Base-by-base conservation (phyloP, 148 eudicot species). In the Chenopodium quinoa region DNA sequence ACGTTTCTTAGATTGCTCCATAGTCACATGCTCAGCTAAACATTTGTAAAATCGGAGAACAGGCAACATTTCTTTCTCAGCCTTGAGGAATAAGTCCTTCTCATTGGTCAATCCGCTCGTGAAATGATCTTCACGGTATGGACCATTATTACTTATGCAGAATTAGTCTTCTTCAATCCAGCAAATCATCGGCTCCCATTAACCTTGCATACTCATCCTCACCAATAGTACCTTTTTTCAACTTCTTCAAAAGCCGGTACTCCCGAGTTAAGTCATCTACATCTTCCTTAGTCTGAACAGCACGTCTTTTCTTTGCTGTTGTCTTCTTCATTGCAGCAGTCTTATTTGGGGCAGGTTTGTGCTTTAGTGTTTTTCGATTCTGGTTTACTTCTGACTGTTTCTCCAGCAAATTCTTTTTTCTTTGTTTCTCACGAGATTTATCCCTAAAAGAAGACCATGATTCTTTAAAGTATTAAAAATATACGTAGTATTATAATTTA, bases 361-460 rank as follows among this genome's bases (percentile, higher is more conserved):
- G 86, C 87, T 89, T 93, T 60, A 65, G 82, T 13, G 79, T 83
- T 56, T 79, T 88, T 54, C 72, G 78, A 68, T 85, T 86, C 84
- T 89, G 81, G 64, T 89, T 88, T 83, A 84, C 77, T 79, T 83
- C 85, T 22, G 88, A 90, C 82, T 89, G 87, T 88, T 86, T 93
- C n/a, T 78, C 91, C 75, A 87, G 82, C 83, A 96, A 82, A 56
- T 96, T 96, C 89, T 83, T 89, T 88, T 90, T 90, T 81, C 99
- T 89, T 84, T 96, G 99, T 84, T 96, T 96, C 88, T 96, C 94
- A n/a, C 99, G 95, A 73, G 90, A 87, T 88, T 96, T 96, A 82
- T 96, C 98, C 88, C 99, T 95, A 75, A 52, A 84, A 44, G 27
- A 77, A 77, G 50, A 29, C 75, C 75, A 52, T 64, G 72, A 76